These are phyloP conservation scores for Hansenula sp. DNA, from an alignment of 1,139 yeast genomes.

Conservation along the genomic window DNA sequence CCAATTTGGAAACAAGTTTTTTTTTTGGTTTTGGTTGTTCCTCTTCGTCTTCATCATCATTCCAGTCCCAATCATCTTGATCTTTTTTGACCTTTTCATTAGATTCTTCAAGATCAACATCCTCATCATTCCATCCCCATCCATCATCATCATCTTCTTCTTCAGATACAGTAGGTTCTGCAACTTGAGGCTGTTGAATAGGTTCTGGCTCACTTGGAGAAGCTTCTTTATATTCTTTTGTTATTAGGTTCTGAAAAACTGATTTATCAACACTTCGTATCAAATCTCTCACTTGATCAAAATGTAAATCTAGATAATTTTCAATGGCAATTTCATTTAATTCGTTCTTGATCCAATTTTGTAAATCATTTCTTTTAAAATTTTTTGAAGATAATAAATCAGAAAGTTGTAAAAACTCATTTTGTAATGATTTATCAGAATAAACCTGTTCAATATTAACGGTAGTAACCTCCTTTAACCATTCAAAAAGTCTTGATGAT, in stretches of 20 bases:
- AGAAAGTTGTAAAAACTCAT: slow-evolving; percentile 12
- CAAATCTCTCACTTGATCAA: slow-evolving; percentile 10
- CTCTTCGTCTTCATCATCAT: slow-evolving; percentile 9
- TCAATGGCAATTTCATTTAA: slow-evolving; percentile 15
- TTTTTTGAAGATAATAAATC: slow-evolving; percentile 8
- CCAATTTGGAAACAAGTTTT: slow-evolving; percentile 17
- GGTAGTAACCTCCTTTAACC: slow-evolving; percentile 14
- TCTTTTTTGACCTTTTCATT: background rate
- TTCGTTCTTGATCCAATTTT: slow-evolving; percentile 19
- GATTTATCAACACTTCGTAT: background rate
- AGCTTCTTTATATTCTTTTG: background rate
- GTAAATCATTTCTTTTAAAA: slow-evolving; percentile 15
- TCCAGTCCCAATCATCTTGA: slow-evolving; percentile 1
- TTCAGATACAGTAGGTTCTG: background rate
- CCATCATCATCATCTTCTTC: slow-evolving; percentile 7
- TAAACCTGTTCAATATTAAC: slow-evolving; percentile 12
- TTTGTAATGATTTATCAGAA: slow-evolving; percentile 5
- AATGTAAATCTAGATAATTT: slow-evolving; percentile 15
- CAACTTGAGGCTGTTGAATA: background rate
- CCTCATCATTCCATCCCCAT: slow-evolving; percentile 9
- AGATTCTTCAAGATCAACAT: slow-evolving; percentile 4
- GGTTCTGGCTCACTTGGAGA: background rate
- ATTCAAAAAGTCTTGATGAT: slow-evolving; percentile 15
- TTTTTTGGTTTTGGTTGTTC: slow-evolving; percentile 7
- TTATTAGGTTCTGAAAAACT: background rate